These are phyloP conservation scores for Anthostomella pinea DNA, from an alignment of 2,329 filamentous ascomycete species.

Conservation along the genomic window DNA sequence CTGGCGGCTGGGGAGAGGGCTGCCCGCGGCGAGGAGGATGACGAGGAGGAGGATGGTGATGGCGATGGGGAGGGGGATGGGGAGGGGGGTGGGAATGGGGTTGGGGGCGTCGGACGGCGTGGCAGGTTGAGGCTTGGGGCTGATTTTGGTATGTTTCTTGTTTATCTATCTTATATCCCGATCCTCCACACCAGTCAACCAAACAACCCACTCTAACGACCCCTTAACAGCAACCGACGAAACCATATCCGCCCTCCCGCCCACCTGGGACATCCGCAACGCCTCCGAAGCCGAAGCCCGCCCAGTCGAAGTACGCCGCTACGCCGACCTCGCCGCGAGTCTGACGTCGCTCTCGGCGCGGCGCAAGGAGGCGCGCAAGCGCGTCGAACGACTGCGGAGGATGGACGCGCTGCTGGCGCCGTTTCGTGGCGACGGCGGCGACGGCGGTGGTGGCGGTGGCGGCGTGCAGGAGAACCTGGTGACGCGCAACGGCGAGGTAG, in stretches of 20 bases:
- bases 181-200: too few relatives aligned
- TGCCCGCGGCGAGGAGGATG: slow-evolving; percentile 33
- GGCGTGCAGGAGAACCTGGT: slow-evolving; percentile 64
- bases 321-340: slow-evolving; percentile 46
- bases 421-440: slow-evolving; percentile 33
- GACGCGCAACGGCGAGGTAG: slow-evolving; percentile 62
- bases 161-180: neutral
- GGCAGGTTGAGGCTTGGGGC: slow-evolving; percentile 19
- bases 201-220: neutral
- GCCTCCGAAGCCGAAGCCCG: slow-evolving; percentile 34
- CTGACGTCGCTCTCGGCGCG: slow-evolving; percentile 50
- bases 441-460: slow-evolving; percentile 32
- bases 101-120: slow-evolving; percentile 34
- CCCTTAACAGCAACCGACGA: slow-evolving; percentile 36
- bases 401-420: slow-evolving; percentile 52
- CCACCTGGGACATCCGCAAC: slow-evolving; percentile 42
- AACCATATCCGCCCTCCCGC: slow-evolving; percentile 46
- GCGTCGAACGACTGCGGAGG: slow-evolving; percentile 45
- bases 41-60: slow-evolving; percentile 36
- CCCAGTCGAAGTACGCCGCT: slow-evolving; percentile 49
- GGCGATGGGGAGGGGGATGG: slow-evolving; percentile 33
- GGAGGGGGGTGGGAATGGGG: slow-evolving; percentile 38
- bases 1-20: slow-evolving; percentile 43
- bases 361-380: slow-evolving; percentile 37
- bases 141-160: slow-evolving; percentile 21